Evolutionary conservation across 257 asterid species (phyloP).

Genomic region (Solanum megistacrolobum): DNA sequence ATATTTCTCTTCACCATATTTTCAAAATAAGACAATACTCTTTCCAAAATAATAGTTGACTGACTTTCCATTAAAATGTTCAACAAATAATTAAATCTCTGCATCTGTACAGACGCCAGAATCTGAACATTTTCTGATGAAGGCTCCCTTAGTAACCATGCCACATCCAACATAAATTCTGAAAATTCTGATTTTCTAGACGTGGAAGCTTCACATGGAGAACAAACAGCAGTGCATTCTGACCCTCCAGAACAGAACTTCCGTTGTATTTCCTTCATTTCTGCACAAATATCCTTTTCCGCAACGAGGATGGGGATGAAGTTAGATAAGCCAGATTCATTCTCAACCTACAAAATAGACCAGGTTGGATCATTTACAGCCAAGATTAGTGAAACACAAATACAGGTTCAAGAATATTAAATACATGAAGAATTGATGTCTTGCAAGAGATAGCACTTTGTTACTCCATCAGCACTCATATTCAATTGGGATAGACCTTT

Average conservation of each 20-base stretch:
- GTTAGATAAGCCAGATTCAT: slow-evolving; percentile 88
- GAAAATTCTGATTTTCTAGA: slow-evolving; percentile 34
- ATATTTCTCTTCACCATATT: slow-evolving; percentile 24
- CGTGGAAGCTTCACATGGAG: slow-evolving; percentile 35
- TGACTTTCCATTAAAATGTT: slow-evolving; percentile 42
- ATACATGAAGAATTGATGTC: not conserved
- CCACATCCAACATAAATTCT: slow-evolving; percentile 63
- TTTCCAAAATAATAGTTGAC: slow-evolving; percentile 42
- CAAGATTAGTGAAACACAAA: not conserved
- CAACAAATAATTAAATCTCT: slow-evolving; percentile 40
- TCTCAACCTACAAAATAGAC: slow-evolving; percentile 65
- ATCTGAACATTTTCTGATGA: slow-evolving; percentile 15
- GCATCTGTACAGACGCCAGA: slow-evolving; percentile 35
- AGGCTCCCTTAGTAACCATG: slow-evolving; percentile 70
- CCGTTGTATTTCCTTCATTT: slow-evolving; percentile 55
- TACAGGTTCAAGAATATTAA: not conserved
- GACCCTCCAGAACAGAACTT: slow-evolving; percentile 21
- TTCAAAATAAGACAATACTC: slow-evolving; percentile 32
- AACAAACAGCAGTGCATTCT: slow-evolving; percentile 12
- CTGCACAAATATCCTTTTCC: slow-evolving; percentile 66
- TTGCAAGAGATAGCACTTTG: not conserved
- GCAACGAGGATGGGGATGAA: slow-evolving; percentile 84
- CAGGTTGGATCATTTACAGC: not conserved
- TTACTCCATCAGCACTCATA: not conserved
- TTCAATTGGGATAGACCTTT: not conserved